phyloP scores from a whole-genome alignment of 345 rosid genomes.

The Aegle marmelos region DNA sequence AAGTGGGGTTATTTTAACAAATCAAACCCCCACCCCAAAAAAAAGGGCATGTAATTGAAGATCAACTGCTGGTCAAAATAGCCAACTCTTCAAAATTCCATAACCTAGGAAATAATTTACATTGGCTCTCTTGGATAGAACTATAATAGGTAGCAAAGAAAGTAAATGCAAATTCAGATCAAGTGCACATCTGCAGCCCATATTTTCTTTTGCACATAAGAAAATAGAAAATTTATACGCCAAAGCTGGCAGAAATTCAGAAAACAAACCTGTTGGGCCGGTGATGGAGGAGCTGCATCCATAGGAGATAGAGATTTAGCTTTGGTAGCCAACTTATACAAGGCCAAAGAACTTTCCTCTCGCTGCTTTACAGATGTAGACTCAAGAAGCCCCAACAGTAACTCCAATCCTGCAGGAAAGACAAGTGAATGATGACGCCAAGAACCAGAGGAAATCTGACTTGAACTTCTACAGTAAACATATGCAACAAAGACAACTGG shows the following conservation, averaged over 20 bases:
- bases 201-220: neutral
- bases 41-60: neutral
- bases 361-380: constrained; percentile 52
- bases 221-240: neutral
- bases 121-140: neutral
- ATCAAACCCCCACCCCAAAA: neutral
- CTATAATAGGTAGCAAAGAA: neutral
- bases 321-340: constrained; percentile 56
- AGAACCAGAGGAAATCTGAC: neutral
- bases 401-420: constrained; percentile 44
- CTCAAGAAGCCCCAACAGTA: constrained; percentile 55
- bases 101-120: neutral
- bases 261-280: constrained; percentile 48
- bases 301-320: constrained; percentile 43
- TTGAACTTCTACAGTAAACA: neutral
- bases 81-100: neutral
- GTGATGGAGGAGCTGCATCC: constrained; percentile 65
- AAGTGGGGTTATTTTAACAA: neutral
- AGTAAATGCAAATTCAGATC: neutral
- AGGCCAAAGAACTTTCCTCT: constrained; percentile 47
- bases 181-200: neutral
- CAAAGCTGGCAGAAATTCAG: neutral
- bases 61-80: neutral
- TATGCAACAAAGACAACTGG: neutral
- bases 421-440: neutral